Evolutionary conservation across 805 yeast species (phyloP).

Genomic region (Komagataella pseudopastoris): DNA sequence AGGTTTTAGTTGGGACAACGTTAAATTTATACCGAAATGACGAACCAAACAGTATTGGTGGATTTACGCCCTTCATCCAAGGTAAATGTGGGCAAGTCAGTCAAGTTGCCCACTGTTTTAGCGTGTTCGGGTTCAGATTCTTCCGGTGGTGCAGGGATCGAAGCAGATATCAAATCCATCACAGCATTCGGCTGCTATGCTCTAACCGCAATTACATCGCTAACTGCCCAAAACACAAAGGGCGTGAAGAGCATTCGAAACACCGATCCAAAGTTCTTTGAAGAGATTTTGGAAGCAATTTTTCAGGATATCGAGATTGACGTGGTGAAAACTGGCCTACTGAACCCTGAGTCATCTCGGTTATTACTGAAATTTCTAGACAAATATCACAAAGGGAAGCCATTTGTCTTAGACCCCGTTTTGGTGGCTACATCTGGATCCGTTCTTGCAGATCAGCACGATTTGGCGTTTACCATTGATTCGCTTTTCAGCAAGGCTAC

Average conservation of each 20-base stretch:
- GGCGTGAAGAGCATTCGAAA: conserved; percentile 27
- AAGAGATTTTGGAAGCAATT: conserved; percentile 36
- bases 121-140: conserved; percentile 69
- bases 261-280: conserved; percentile 31
- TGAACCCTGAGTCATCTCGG: conserved; percentile 38
- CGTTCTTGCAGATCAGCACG: conserved; percentile 31
- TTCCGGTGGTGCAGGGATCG: conserved; percentile 91
- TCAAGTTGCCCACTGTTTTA: conserved; percentile 23
- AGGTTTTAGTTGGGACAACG: neutral
- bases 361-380: conserved; percentile 25
- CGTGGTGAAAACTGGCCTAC: conserved; percentile 72
- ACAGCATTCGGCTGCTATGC: conserved; percentile 73
- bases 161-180: conserved; percentile 78
- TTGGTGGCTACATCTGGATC: conserved; percentile 72
- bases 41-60: neutral
- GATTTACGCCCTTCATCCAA: conserved; percentile 1
- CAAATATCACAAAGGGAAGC: conserved; percentile 16
- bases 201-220: conserved; percentile 61
- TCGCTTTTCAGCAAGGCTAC: conserved; percentile 34
- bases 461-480: conserved; percentile 27
- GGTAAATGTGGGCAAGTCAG: neutral
- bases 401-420: conserved; percentile 69
- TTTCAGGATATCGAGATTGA: conserved; percentile 50
- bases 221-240: conserved; percentile 70
- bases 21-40: neutral